Evolutionary conservation across 257 asterid genomes (phyloP).

Genomic region (Paraleonurus japonicus): DNA sequence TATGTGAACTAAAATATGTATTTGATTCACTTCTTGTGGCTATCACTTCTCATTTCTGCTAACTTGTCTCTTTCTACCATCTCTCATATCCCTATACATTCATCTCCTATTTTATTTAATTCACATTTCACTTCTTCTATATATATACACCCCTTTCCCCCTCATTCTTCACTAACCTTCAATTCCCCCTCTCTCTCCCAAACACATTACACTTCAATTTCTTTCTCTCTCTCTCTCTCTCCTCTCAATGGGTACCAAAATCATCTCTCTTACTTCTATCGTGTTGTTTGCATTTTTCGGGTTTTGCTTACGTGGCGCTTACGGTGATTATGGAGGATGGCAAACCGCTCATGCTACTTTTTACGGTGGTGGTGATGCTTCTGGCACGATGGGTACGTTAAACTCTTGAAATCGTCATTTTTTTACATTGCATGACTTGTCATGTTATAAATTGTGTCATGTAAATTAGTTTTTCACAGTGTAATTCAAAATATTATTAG

Average conservation of each 20-base stretch:
- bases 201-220: not conserved
- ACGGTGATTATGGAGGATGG: constrained; percentile 49
- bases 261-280: constrained; percentile 25
- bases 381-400: constrained; percentile 58
- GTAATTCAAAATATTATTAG: too few relatives aligned
- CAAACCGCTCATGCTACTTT: constrained; percentile 52
- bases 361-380: constrained; percentile 61
- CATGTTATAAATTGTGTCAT: too few relatives aligned
- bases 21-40: constrained; percentile 39
- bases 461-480: too few relatives aligned
- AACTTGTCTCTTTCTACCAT: constrained; percentile 48
- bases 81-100: not conserved
- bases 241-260: not conserved
- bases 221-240: not conserved
- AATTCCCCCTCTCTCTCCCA: not conserved
- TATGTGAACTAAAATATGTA: constrained; percentile 26
- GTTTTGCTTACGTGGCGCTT: constrained; percentile 22
- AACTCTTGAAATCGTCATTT: not conserved
- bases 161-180: constrained; percentile 20
- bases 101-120: not conserved
- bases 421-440: not conserved
- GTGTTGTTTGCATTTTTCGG: constrained; percentile 28
- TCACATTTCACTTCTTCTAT: constrained; percentile 22
- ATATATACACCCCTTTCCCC: constrained; percentile 41
- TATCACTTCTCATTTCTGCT: constrained; percentile 29